Evolutionary conservation across 2,329 filamentous ascomycete genomes (phyloP).

Genomic region (Moelleriella libera): DNA sequence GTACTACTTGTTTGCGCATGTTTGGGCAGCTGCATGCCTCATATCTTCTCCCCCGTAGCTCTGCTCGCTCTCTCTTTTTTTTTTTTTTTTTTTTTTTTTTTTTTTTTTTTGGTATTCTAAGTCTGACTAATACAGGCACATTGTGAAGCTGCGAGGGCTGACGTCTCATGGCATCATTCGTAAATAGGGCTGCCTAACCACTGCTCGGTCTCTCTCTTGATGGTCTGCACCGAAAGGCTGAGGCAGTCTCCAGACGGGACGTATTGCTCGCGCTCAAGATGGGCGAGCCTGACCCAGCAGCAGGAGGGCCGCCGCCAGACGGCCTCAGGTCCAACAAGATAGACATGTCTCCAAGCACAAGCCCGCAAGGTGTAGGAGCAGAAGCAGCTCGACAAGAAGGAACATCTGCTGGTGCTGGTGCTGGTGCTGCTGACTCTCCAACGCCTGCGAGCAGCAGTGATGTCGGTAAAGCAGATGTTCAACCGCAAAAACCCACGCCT

Average conservation of each 20-base stretch:
- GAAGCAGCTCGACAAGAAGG: no score
- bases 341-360: neutral
- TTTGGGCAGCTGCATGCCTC: no score
- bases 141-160: no score
- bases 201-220: no score
- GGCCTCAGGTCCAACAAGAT: neutral
- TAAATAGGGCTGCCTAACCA: no score
- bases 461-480: neutral
- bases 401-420: no score
- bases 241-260: neutral
- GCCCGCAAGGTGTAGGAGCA: neutral
- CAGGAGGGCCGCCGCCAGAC: neutral
- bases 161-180: no score
- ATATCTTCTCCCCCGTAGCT: neutral
- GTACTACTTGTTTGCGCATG: no score
- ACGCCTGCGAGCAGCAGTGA: neutral
- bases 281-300: neutral
- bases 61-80: neutral
- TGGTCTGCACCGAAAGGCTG: no score
- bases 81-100: neutral
- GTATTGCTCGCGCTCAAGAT: neutral
- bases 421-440: neutral
- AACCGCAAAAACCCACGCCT: neutral
- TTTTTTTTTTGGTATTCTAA: neutral
- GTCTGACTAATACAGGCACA: neutral